Base-by-base conservation (phyloP, 2,329 filamentous ascomycete species). In the Phyllosticta paracitricarpa region DNA sequence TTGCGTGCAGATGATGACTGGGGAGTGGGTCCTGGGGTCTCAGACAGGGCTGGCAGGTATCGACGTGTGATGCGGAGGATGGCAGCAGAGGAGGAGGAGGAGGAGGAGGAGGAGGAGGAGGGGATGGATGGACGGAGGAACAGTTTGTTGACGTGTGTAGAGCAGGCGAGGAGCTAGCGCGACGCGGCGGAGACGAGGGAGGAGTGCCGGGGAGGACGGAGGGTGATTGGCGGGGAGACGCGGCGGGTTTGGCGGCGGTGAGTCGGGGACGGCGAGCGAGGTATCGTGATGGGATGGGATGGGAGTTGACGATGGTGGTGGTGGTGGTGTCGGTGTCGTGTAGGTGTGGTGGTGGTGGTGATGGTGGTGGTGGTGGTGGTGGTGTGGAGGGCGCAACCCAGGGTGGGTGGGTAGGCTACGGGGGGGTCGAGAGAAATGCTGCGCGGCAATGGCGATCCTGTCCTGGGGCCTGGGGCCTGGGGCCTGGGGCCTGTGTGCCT, bases 1-100 rank as follows among this genome's bases (percentile, higher is more conserved):
- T 79, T 75, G 72, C 74, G 75, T 80, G 78, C 78, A 80, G 78
- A 80, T 80, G 78, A 80, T 80, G 75, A 76, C 71, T 69, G 62
- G 63, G 63, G 65, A 63, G 67, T 63, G 63, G 51, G 14, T 22
- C 19, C 19, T 59, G 64, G 68, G 68, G 64, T 68, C 67, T 64
- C 64, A 62, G 54, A 52, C 62, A 64, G 71, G 3, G 28, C 28
- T 5, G 71, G 73, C 72, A 70, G 71, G 40, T 51, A 26, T 54
- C 51, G 55, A 35, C 35, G 51, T 28, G 56, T 56, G 60, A 56
- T 40, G 53, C 40, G 56, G 59, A 48, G 59, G 51, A 61, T 62
- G 62, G 63, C 61, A 53, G 56, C 28, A 61, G 64, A 62, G 62
- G 48, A 40, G 51, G 61, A 19, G 56, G 52, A 56, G 52, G 57